Conservation (phyloP, 2,329 filamentous ascomycete genomes). For the Trematosphaeria pertusa region DNA sequence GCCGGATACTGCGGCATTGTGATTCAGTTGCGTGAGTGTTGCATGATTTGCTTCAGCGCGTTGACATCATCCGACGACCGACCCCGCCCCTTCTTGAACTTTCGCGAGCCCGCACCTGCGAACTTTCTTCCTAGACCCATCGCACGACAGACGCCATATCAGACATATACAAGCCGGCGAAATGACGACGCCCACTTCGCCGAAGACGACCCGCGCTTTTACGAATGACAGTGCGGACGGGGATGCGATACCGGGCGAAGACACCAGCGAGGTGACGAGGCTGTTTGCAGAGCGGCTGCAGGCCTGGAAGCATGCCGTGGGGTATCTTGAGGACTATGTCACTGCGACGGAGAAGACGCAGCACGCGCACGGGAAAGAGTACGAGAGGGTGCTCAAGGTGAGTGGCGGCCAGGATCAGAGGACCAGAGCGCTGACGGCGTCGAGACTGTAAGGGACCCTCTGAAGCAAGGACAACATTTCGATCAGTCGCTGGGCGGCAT, state of each 20-base stretch:
- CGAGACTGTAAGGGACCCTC: conserved; percentile 81
- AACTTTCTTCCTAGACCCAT: too few species aligned
- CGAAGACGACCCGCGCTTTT: conserved; percentile 41
- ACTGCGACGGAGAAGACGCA: conserved; percentile 84
- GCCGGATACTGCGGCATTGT: too few species aligned
- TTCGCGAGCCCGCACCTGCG: too few species aligned
- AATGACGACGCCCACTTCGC: conserved; percentile 43
- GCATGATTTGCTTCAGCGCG: too few species aligned
- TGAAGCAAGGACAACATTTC: conserved; percentile 92
- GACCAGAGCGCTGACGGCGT: conserved; percentile 19
- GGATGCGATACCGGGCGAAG: conserved; percentile 57
- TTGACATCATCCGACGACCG: too few species aligned
- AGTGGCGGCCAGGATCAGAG: too few species aligned
- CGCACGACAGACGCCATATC: not conserved
- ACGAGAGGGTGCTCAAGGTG: conserved; percentile 91
- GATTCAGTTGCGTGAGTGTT: too few species aligned
- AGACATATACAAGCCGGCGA: too few species aligned
- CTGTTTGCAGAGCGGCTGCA: conserved; percentile 86
- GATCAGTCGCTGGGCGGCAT: conserved; percentile 88
- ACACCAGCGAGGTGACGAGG: conserved; percentile 58
- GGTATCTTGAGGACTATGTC: conserved; percentile 90
- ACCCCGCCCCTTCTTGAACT: too few species aligned
- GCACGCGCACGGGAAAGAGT: conserved; percentile 86
- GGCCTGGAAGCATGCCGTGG: conserved; percentile 95
- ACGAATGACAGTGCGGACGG: conserved; percentile 48